Conservation (phyloP, 257 asterid genomes). For the Anisodus tanguticus region DNA sequence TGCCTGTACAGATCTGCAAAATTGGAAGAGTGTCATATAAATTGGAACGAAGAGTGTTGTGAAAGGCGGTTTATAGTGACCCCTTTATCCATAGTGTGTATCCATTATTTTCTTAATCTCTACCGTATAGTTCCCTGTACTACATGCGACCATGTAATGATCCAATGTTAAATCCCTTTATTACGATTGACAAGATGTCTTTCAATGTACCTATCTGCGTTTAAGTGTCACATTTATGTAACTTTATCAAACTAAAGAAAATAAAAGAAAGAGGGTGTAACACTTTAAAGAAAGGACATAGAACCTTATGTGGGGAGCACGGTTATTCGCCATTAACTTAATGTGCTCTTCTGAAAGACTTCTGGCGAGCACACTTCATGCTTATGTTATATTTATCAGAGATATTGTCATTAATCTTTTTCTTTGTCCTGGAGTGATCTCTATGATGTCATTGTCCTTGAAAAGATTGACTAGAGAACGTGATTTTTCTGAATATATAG, state of each 20-base stretch:
- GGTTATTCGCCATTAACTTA: background rate
- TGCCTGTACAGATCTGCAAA: background rate
- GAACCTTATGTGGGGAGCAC: background rate
- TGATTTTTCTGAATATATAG: slow-evolving; percentile 41
- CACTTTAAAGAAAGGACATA: background rate
- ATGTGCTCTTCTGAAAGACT: background rate
- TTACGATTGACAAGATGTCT: background rate
- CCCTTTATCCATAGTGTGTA: background rate
- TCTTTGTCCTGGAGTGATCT: background rate
- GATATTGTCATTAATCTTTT: background rate
- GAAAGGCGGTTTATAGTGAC: background rate
- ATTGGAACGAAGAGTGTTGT: background rate
- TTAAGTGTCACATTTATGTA: background rate
- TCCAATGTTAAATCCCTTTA: slow-evolving; percentile 13
- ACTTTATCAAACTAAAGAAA: background rate
- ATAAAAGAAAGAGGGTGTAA: too few species aligned
- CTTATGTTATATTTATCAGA: slow-evolving; percentile 6
- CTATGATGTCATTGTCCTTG: background rate
- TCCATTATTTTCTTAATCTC: background rate
- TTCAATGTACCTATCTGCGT: background rate
- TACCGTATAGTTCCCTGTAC: background rate
- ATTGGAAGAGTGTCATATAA: background rate
- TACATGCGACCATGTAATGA: background rate
- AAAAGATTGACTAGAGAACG: background rate
- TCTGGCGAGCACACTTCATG: background rate